Evolutionary conservation across 1,284 basidiomycete species (phyloP).

Genomic region (Neolentinus lepideus): DNA sequence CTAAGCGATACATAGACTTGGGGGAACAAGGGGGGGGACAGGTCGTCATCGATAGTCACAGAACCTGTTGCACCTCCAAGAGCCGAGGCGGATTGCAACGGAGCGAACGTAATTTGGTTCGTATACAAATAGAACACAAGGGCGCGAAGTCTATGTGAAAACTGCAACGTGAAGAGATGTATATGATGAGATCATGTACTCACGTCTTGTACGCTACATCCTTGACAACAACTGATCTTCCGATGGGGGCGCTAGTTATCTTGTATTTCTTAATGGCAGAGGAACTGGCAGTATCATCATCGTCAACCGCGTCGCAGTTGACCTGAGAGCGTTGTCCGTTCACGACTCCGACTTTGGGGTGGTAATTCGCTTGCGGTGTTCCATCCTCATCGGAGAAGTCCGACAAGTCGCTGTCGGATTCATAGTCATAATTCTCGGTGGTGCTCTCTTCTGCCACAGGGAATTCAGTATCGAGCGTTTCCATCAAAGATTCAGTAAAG

Average conservation of each 20-base stretch:
- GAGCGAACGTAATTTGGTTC: neutral
- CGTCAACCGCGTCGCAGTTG: no score
- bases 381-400: neutral
- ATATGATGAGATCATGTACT: conserved; percentile 3
- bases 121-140: neutral
- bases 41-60: no score
- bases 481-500: neutral
- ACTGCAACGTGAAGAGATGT: neutral
- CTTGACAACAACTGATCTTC: conserved; percentile 9
- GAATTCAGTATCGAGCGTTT: neutral
- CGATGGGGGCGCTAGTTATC: no score
- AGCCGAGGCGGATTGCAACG: neutral
- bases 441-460: neutral
- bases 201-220: conserved; percentile 16
- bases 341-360: no score
- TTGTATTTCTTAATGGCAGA: no score
- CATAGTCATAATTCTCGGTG: neutral
- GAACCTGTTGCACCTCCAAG: no score
- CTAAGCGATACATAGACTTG: neutral
- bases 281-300: no score
- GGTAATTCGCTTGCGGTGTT: no score
- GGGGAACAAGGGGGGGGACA: neutral
- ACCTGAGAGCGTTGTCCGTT: no score
- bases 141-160: neutral
- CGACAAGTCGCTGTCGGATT: conserved; percentile 1